Base-by-base conservation (phyloP, 192 early-diverging fungal genomes). In the Chytriomyces sp. region DNA sequence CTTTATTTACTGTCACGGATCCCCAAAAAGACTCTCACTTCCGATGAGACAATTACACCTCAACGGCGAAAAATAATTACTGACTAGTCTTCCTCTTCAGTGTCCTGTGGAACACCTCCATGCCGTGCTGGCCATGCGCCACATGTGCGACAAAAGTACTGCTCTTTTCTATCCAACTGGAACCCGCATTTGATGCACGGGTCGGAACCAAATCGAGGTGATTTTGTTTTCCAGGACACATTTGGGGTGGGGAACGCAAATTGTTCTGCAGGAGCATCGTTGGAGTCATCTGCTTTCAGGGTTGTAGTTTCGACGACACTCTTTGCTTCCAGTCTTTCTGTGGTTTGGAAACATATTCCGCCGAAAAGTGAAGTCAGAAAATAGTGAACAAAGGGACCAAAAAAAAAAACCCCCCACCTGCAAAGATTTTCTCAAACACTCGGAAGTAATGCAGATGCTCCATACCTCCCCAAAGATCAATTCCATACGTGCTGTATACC, bases 161-260 rank as follows among this genome's bases (percentile, higher is more conserved):
- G 80, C 9, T 87, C 86, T 20, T 77, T 69, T 9, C 84, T 78
- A 8, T 82, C 78, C 48, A 93, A 73, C 69, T 87, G 79, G 61
- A 87, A 93, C 11, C 88, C 88, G 69, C 91, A 93, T 43, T 82
- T 85, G 1, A 79, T 81, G 72, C 91, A 93, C 24, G 89, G 87
- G 44, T 88, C 89, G 0, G 71, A 45, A 5, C 87, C 88, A 69
- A 81, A 81, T 50, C 83, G 82, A 24, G 73, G 73, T 16, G 53
- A 26, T 8, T 7, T 16, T 20, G 73, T 65, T 18, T 18, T 65
- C 73, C 73, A 75, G 24, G 18, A 35, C 18, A 62, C n/a, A 7
- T 16, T 20, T 7, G 3, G 13, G 8, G 57, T 20, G 53, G 20
- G 20, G 26, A 24, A 61, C 23, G 73, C 73, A 66, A 75, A 69